These are phyloP conservation scores for Nepenthes gracilis DNA, from an alignment of 148 eudicot genomes.

Conservation along the genomic window DNA sequence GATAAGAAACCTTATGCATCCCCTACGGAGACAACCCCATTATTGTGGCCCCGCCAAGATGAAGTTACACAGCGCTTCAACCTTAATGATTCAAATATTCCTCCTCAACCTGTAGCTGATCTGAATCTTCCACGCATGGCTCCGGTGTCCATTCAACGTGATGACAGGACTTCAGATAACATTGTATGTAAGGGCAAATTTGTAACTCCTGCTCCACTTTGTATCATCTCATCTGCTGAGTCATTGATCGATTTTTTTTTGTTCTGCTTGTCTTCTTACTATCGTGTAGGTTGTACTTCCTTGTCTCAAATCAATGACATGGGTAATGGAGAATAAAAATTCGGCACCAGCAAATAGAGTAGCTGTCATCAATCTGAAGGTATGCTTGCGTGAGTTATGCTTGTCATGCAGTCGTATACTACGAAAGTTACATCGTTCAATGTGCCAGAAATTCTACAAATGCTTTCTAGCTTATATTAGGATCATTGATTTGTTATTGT, in stretches of 20 bases:
- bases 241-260: neutral
- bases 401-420: neutral
- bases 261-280: neutral
- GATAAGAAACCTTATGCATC: conserved; percentile 29
- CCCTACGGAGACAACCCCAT: conserved; percentile 45
- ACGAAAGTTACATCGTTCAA: neutral
- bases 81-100: conserved; percentile 54
- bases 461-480: neutral
- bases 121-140: conserved; percentile 58
- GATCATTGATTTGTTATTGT: too few relatives aligned
- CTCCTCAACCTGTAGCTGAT: conserved; percentile 39
- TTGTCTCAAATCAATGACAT: conserved; percentile 92
- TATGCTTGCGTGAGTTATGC: conserved; percentile 10
- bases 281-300: conserved; percentile 51
- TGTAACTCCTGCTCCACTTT: neutral
- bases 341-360: conserved; percentile 63
- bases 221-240: neutral
- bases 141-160: conserved; percentile 57
- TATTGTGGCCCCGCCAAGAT: conserved; percentile 83
- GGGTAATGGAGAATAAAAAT: conserved; percentile 86
- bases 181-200: conserved; percentile 28
- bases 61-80: conserved; percentile 50
- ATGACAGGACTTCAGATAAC: conserved; percentile 52
- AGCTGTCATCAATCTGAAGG: conserved; percentile 87
- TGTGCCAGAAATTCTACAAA: neutral